phyloP scores from a whole-genome alignment of 257 asterid species.

The Solanum corneliomulleri region DNA sequence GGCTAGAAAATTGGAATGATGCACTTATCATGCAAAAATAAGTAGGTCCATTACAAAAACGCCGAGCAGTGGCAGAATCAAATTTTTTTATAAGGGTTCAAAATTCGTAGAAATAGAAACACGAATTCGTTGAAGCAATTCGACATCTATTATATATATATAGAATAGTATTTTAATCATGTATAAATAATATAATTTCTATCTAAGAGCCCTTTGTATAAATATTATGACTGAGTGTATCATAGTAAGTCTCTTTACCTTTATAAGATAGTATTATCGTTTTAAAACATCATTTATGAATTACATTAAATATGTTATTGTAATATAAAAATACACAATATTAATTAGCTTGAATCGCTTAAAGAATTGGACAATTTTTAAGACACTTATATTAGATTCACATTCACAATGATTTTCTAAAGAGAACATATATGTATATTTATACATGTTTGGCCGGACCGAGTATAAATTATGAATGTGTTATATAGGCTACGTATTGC shows the following conservation, averaged over 20 bases:
- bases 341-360: not conserved
- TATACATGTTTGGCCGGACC: not conserved
- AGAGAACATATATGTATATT: not conserved
- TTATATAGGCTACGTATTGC: not conserved
- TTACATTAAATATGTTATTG: accelerated
- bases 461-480: not conserved
- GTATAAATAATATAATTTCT: too few species aligned
- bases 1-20: not conserved
- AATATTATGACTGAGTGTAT: too few species aligned
- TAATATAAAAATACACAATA: not conserved
- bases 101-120: too few species aligned
- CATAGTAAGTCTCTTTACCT: too few species aligned
- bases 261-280: too few species aligned
- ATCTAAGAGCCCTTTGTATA: too few species aligned
- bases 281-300: too few species aligned
- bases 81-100: too few species aligned
- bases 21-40: not conserved
- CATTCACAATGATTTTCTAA: not conserved
- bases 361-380: not conserved
- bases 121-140: accelerated
- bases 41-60: not conserved
- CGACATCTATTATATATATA: too few species aligned
- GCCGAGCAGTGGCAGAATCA: accelerated
- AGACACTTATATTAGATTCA: not conserved
- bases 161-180: too few species aligned